These are phyloP conservation scores for Penicillium simplicissimum DNA, from an alignment of 495 filamentous ascomycete species.

Conservation along the genomic window DNA sequence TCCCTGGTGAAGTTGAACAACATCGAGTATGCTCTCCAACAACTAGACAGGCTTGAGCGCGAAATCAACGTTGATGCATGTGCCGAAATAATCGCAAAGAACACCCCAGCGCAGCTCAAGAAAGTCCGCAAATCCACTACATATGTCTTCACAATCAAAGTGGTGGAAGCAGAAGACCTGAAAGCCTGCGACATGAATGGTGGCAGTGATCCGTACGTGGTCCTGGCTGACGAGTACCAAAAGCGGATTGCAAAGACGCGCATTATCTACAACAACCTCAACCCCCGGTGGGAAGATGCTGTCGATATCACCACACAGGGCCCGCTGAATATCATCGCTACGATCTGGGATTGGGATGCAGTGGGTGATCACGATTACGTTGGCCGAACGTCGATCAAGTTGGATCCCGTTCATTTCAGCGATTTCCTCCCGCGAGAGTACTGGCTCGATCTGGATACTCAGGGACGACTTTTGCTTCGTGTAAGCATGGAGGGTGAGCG, in stretches of 20 bases:
- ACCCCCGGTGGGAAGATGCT: conserved; percentile 96
- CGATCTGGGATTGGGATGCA: conserved; percentile 98
- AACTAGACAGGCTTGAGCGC: conserved; percentile 85
- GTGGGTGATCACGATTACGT: conserved; percentile 98
- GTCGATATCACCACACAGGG: conserved; percentile 94
- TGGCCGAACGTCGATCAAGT: conserved; percentile 88
- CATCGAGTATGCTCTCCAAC: conserved; percentile 86
- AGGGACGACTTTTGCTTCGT: conserved; percentile 83
- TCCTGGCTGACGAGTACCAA: conserved; percentile 95
- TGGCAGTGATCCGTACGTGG: conserved; percentile 94
- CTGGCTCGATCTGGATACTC: conserved; percentile 96
- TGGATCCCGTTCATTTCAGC: conserved; percentile 92
- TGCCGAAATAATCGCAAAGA: conserved; percentile 73
- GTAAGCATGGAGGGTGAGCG: conserved; percentile 98
- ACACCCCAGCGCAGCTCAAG: conserved; percentile 57
- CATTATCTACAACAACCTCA: conserved; percentile 87
- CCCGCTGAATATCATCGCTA: conserved; percentile 90
- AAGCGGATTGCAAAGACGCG: conserved; percentile 96
- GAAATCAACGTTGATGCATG: conserved; percentile 93
- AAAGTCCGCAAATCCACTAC: conserved; percentile 66
- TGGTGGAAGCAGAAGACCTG: conserved; percentile 97
- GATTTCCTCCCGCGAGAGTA: conserved; percentile 95
- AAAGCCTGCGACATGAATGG: conserved; percentile 97
- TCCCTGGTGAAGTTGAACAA: conserved; percentile 98
- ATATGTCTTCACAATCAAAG: conserved; percentile 98